phyloP scores from a whole-genome alignment of 352 stramenopile species.

The Peronospora farinosa region DNA sequence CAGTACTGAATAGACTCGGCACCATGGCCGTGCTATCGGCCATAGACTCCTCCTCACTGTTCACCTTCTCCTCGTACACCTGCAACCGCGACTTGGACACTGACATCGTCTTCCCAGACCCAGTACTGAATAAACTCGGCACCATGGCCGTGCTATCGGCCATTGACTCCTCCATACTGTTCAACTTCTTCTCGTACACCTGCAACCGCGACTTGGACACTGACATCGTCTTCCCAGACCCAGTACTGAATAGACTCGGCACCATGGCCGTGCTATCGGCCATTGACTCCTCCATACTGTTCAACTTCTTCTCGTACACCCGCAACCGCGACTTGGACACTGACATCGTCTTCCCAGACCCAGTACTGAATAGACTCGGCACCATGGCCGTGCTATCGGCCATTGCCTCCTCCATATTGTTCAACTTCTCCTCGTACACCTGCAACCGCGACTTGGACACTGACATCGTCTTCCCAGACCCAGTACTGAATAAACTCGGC shows the following conservation, averaged over 20 bases:
- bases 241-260: slow-evolving; percentile 20
- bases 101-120: slow-evolving; percentile 13
- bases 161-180: slow-evolving; percentile 2
- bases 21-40: slow-evolving; percentile 14
- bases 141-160: slow-evolving; percentile 12
- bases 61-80: slow-evolving; percentile 15
- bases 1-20: slow-evolving; percentile 17
- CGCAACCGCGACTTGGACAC: slow-evolving; percentile 16
- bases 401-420: slow-evolving; percentile 2
- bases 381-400: slow-evolving; percentile 13
- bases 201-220: slow-evolving; percentile 16
- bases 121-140: slow-evolving; percentile 20
- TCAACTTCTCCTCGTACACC: slow-evolving; percentile 15
- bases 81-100: slow-evolving; percentile 16
- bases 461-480: slow-evolving; percentile 12
- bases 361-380: slow-evolving; percentile 19
- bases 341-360: slow-evolving; percentile 11
- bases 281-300: slow-evolving; percentile 2
- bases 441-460: slow-evolving; percentile 16
- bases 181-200: slow-evolving; percentile 14
- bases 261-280: slow-evolving; percentile 1
- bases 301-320: slow-evolving; percentile 15
- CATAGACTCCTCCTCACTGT: slow-evolving; percentile 4
- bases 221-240: slow-evolving; percentile 12
- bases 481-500: slow-evolving; percentile 20